Evolutionary conservation across 2,329 filamentous ascomycete genomes (phyloP).

Genomic region (Neonectria punicea): DNA sequence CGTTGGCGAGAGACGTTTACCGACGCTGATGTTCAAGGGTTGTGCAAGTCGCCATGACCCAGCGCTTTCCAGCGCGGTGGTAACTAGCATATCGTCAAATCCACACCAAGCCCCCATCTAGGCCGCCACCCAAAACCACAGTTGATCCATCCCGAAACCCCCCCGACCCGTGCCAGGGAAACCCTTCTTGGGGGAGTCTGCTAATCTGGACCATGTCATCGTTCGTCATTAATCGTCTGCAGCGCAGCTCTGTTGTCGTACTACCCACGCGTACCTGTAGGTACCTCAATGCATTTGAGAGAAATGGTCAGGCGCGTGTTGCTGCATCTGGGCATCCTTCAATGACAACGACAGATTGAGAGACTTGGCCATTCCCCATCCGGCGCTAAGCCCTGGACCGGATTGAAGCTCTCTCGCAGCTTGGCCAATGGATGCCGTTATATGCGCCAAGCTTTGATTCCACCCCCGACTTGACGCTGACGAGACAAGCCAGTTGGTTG

Average conservation of each 20-base stretch:
- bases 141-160: constrained; percentile 4
- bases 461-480: constrained; percentile 34
- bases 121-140: constrained; percentile 29
- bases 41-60: constrained; percentile 28
- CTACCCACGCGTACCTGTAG: not conserved
- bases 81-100: constrained; percentile 38
- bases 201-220: not conserved
- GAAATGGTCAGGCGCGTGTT: not conserved
- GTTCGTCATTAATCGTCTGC: not conserved
- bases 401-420: constrained; percentile 9
- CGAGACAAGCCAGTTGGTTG: constrained; percentile 29
- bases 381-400: constrained; percentile 28
- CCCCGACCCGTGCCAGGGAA: not conserved
- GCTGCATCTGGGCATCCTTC: not conserved
- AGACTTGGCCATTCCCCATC: constrained; percentile 29
- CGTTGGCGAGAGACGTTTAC: constrained; percentile 17
- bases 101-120: constrained; percentile 25
- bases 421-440: constrained; percentile 29
- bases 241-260: not conserved
- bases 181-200: not conserved
- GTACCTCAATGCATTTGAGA: not conserved
- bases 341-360: not conserved
- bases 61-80: constrained; percentile 38
- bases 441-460: constrained; percentile 15
- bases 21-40: not conserved